phyloP scores from a whole-genome alignment of 345 rosid genomes.

The Gossypioides kirkii region DNA sequence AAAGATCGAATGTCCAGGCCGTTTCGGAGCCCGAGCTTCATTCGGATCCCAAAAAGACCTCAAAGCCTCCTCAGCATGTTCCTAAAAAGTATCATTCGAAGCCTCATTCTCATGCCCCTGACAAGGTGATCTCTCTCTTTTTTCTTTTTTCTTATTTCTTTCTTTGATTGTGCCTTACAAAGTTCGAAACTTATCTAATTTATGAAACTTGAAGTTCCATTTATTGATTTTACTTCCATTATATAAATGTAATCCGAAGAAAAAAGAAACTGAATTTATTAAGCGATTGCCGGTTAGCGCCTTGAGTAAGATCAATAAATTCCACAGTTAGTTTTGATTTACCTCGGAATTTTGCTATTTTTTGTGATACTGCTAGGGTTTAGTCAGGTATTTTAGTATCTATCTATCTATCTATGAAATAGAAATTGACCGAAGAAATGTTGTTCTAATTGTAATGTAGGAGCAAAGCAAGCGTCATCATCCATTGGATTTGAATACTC shows the following conservation, averaged over 20 bases:
- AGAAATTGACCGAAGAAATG: background rate
- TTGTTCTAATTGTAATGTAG: conserved; percentile 27
- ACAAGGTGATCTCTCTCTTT: conserved; percentile 34
- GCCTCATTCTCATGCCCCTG: conserved; percentile 56
- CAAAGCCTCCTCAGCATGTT: conserved; percentile 36
- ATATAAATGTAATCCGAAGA: background rate
- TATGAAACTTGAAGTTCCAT: background rate
- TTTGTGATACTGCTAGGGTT: background rate
- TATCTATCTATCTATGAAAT: too few relatives aligned
- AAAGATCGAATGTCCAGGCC: conserved; percentile 75
- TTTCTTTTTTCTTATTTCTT: too few relatives aligned
- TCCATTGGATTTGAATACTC: conserved; percentile 84
- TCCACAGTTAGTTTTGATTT: too few relatives aligned
- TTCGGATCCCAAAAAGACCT: conserved; percentile 46
- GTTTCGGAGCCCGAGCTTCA: conserved; percentile 54
- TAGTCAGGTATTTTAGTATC: background rate
- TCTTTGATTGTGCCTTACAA: background rate
- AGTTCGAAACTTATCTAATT: background rate
- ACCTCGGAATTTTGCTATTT: background rate
- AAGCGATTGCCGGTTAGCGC: background rate
- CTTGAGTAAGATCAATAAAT: too few relatives aligned
- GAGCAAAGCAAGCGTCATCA: conserved; percentile 77
- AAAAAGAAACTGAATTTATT: background rate
- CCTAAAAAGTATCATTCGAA: conserved; percentile 59
- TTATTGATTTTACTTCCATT: background rate